Evolutionary conservation across 805 yeast genomes (phyloP).

Genomic region (Candida yuanshanica): DNA sequence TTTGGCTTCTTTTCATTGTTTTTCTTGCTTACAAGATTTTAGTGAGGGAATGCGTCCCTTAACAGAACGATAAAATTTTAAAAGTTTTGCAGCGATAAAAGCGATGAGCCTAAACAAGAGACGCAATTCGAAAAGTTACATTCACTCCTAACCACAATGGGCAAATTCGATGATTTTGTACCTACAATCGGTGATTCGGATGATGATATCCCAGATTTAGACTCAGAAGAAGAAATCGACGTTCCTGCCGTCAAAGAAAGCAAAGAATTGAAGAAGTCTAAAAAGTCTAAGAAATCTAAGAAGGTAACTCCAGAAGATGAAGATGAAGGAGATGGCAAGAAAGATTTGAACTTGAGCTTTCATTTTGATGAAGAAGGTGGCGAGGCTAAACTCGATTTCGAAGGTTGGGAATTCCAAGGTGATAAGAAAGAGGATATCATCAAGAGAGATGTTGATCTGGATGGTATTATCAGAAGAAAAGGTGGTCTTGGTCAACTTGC

Average conservation of each 20-base stretch:
- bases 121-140: neutral
- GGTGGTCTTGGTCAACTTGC: slow-evolving; percentile 66
- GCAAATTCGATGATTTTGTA: slow-evolving; percentile 49
- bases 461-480: slow-evolving; percentile 78
- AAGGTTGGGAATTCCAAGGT: slow-evolving; percentile 82
- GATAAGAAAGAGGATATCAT: slow-evolving; percentile 27
- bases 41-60: no score
- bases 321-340: slow-evolving; percentile 35
- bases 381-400: slow-evolving; percentile 41
- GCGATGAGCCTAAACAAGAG: slow-evolving; percentile 9
- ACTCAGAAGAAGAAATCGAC: slow-evolving; percentile 37
- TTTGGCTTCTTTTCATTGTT: no score
- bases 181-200: slow-evolving; percentile 76
- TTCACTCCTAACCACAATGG: slow-evolving; percentile 10
- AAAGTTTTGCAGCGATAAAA: slow-evolving; percentile 1
- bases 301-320: slow-evolving; percentile 21
- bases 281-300: slow-evolving; percentile 20
- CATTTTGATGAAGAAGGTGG: slow-evolving; percentile 61
- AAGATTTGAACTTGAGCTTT: slow-evolving; percentile 69
- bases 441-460: slow-evolving; percentile 73
- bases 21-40: no score
- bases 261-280: slow-evolving; percentile 20
- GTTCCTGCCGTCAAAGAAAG: slow-evolving; percentile 6
- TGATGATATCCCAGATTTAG: slow-evolving; percentile 54
- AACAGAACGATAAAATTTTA: no score